Conservation (phyloP, 2,329 filamentous ascomycete genomes). For the Rasamsonia emersonii region DNA sequence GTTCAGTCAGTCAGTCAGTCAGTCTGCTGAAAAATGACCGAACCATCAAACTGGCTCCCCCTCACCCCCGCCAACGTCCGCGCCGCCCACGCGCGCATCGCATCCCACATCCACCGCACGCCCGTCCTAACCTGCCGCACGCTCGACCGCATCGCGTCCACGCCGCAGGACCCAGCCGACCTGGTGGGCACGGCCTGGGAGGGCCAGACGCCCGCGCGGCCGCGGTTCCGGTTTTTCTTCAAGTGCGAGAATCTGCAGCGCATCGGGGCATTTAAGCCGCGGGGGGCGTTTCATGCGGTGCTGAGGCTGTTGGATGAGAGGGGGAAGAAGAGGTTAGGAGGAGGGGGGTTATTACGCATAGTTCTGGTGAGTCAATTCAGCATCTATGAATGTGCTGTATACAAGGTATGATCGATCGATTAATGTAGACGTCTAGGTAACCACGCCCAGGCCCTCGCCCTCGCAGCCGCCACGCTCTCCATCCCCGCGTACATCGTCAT, state of each 20-base stretch:
- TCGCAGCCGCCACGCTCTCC: conserved; percentile 65
- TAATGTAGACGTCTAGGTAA: conserved; percentile 56
- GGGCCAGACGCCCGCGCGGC: conserved; percentile 50
- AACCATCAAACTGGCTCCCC: conserved; percentile 42
- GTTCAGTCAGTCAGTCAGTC: no score
- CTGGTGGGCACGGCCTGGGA: conserved; percentile 51
- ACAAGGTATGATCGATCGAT: background rate
- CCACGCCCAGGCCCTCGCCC: conserved; percentile 84
- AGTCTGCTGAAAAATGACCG: conserved; percentile 9
- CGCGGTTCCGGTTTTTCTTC: conserved; percentile 71
- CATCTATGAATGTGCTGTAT: background rate
- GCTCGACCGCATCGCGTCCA: conserved; percentile 65
- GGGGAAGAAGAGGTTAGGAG: conserved; percentile 53
- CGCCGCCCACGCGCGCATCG: conserved; percentile 64
- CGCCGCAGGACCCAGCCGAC: conserved; percentile 49
- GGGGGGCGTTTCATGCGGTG: conserved; percentile 84
- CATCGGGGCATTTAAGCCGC: conserved; percentile 84
- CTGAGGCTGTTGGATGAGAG: conserved; percentile 55
- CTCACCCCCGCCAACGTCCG: conserved; percentile 65
- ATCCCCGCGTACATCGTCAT: conserved; percentile 86
- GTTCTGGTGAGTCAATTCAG: conserved; percentile 54
- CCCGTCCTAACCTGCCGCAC: conserved; percentile 74
- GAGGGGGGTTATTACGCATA: conserved; percentile 80
- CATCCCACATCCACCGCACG: conserved; percentile 69
- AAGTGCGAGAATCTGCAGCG: conserved; percentile 93